phyloP scores from a whole-genome alignment of 257 asterid genomes.

The Nicotiana tomentosiformis region DNA sequence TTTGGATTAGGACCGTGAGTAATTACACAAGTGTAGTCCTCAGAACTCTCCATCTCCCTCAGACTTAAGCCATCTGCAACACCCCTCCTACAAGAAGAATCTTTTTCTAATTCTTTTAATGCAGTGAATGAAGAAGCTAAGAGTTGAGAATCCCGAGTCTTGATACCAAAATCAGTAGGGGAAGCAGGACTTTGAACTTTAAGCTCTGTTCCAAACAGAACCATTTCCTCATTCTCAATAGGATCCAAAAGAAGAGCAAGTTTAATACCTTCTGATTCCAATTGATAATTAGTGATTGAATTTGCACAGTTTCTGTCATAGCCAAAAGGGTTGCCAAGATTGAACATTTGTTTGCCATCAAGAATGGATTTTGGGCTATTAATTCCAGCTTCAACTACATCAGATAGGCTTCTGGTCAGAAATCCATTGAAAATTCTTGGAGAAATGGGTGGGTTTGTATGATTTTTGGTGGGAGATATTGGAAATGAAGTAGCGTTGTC shows the following conservation, averaged over 20 bases:
- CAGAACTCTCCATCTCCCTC: slow-evolving; percentile 90
- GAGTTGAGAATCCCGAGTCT: slow-evolving; percentile 45
- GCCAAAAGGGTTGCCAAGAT: slow-evolving; percentile 47
- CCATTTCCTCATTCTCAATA: slow-evolving; percentile 27
- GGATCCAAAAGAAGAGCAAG: slow-evolving; percentile 48
- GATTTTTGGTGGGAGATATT: slow-evolving; percentile 33
- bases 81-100: not conserved
- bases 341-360: slow-evolving; percentile 36
- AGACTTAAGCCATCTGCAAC: slow-evolving; percentile 45
- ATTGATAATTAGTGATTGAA: slow-evolving; percentile 14
- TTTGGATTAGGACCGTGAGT: slow-evolving; percentile 83
- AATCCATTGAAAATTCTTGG: slow-evolving; percentile 64
- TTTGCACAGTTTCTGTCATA: slow-evolving; percentile 19
- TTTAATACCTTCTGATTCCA: slow-evolving; percentile 42
- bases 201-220: slow-evolving; percentile 52
- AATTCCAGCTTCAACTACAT: slow-evolving; percentile 21
- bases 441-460: slow-evolving; percentile 34
- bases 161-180: slow-evolving; percentile 85
- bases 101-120: slow-evolving; percentile 20
- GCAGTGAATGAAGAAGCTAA: slow-evolving; percentile 20
- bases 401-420: slow-evolving; percentile 33
- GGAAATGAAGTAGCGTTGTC: slow-evolving; percentile 28
- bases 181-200: slow-evolving; percentile 53
- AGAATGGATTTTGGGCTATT: slow-evolving; percentile 56
- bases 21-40: slow-evolving; percentile 90